Percentiles rank a stretch among this genome's conserved stretches.
Evolutionary conservation across 2,329 filamentous ascomycete genomes (phyloP).

Genomic region (Neonectria magnoliae): DNA sequence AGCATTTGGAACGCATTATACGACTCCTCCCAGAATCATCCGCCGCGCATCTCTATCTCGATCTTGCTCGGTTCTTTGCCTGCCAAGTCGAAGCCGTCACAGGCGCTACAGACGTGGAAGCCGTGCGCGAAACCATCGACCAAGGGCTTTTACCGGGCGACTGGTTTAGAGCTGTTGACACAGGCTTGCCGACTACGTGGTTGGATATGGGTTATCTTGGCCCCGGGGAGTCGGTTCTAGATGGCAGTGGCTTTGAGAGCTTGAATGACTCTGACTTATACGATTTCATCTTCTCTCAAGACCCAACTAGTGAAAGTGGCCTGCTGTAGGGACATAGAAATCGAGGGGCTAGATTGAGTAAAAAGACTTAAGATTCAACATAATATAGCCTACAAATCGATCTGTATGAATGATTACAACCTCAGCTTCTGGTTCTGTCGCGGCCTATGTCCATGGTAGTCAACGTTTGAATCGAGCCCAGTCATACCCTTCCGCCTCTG

Average conservation of each 20-base stretch:
- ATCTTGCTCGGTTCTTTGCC: slow-evolving; percentile 9
- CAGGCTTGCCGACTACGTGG: neutral
- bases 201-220: slow-evolving; percentile 1
- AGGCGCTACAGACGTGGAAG: neutral
- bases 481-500: neutral
- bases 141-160: neutral
- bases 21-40: slow-evolving; percentile 5
- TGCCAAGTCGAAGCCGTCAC: neutral
- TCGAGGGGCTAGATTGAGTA: neutral
- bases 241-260: neutral
- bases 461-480: neutral
- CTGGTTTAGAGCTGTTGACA: neutral
- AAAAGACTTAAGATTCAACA: neutral
- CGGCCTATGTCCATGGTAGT: too few species aligned
- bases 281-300: neutral
- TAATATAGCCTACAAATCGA: neutral
- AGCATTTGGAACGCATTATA: slow-evolving; percentile 1
- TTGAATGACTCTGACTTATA: neutral
- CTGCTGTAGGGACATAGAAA: neutral
- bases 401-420: too few species aligned
- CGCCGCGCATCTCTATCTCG: slow-evolving; percentile 6
- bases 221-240: neutral
- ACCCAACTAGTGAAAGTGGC: too few species aligned
- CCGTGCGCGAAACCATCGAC: neutral
- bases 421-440: too few species aligned